phyloP scores from a whole-genome alignment of 768 basidiomycete species.

The Leccinum incarnatum region DNA sequence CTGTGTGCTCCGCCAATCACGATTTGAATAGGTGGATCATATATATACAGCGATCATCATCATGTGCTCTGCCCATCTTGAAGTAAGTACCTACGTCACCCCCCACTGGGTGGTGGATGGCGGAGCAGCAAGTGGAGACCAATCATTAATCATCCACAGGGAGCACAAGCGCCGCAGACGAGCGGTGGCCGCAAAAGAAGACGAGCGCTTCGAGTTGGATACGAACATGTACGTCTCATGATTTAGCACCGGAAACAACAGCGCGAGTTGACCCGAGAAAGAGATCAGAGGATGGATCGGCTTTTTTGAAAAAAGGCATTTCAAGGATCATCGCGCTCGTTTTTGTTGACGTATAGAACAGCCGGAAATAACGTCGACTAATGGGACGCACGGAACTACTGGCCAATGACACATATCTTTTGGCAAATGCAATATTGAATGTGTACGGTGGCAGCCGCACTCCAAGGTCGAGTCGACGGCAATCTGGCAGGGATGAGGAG shows the following conservation, averaged over 20 bases:
- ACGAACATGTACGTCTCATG: neutral
- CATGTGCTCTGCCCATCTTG: neutral
- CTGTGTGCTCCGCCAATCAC: neutral
- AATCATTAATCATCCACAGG: neutral
- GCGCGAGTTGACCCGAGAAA: slow-evolving; percentile 7
- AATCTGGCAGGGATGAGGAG: slow-evolving; percentile 12
- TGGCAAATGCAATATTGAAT: neutral
- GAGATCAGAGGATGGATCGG: neutral
- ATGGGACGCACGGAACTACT: neutral
- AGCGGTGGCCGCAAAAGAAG: neutral
- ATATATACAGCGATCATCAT: neutral
- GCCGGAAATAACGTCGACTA: slow-evolving; percentile 11
- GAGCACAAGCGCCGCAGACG: neutral
- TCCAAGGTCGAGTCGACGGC: neutral
- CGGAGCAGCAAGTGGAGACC: neutral
- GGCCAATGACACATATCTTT: neutral
- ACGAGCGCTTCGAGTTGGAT: neutral
- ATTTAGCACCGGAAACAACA: neutral
- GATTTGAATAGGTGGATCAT: neutral
- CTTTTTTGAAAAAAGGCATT: slow-evolving; percentile 1
- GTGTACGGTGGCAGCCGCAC: slow-evolving; percentile 21
- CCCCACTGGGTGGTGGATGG: neutral
- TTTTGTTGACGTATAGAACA: neutral
- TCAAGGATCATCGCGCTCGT: neutral
- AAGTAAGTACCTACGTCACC: neutral